Evolutionary conservation across 2,329 filamentous ascomycete genomes (phyloP).

Genomic region (Phyllosticta citriasiana): DNA sequence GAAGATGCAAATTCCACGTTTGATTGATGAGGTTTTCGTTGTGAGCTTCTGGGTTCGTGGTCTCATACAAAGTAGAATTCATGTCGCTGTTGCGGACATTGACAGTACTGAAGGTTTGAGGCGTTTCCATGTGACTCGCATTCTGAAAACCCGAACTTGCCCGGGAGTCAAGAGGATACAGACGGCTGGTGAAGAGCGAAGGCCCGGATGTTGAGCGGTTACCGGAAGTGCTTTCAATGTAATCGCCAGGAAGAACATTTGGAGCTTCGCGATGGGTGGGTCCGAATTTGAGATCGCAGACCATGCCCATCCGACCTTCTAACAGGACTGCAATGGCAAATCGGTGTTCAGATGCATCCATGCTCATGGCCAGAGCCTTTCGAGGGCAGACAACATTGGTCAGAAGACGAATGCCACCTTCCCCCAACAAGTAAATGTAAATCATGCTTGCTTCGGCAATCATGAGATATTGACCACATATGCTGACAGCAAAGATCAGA

Average conservation of each 20-base stretch:
- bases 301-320: slow-evolving; percentile 49
- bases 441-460: slow-evolving; percentile 45
- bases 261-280: neutral
- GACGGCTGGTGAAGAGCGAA: slow-evolving; percentile 12
- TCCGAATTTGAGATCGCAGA: slow-evolving; percentile 42
- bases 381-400: slow-evolving; percentile 48
- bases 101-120: slow-evolving; percentile 17
- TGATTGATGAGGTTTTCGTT: slow-evolving; percentile 21
- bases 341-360: slow-evolving; percentile 49
- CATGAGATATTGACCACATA: slow-evolving; percentile 49
- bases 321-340: slow-evolving; percentile 50
- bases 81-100: slow-evolving; percentile 19
- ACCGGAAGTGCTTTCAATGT: neutral
- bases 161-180: neutral
- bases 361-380: slow-evolving; percentile 49
- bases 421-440: slow-evolving; percentile 44
- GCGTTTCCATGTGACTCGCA: neutral
- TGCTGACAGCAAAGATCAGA: slow-evolving; percentile 43
- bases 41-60: slow-evolving; percentile 16
- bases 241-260: neutral
- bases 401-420: slow-evolving; percentile 33
- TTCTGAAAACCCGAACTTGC: neutral
- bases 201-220: slow-evolving; percentile 11
- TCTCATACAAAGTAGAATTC: slow-evolving; percentile 16
- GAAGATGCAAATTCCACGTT: slow-evolving; percentile 19